These are phyloP conservation scores for Fusarium compactum DNA, from an alignment of 2,329 filamentous ascomycete species.

Conservation along the genomic window DNA sequence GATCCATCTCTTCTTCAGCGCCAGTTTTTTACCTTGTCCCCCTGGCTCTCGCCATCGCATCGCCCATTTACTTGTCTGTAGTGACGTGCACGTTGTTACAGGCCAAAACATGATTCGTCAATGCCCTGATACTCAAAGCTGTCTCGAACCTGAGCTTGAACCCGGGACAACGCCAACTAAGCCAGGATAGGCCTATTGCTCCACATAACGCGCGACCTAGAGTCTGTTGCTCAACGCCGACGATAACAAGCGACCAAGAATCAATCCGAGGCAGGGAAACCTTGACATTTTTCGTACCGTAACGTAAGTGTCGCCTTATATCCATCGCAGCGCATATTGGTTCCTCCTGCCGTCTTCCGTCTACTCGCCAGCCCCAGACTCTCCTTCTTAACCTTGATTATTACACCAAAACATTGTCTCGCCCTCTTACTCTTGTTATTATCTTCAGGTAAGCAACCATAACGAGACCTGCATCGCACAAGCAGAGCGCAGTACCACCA, in stretches of 20 bases:
- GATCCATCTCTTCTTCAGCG: constrained; percentile 6
- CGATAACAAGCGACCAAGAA: constrained; percentile 27
- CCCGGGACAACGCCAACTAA: constrained; percentile 17
- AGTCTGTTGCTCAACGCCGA: constrained; percentile 23
- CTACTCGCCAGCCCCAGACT: constrained; percentile 16
- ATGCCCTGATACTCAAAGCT: constrained; percentile 30
- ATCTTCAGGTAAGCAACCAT: constrained; percentile 39
- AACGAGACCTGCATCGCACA: constrained; percentile 6
- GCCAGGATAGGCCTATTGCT: constrained; percentile 20
- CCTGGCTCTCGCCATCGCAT: constrained; percentile 1
- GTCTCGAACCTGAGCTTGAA: constrained; percentile 28
- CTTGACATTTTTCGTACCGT: constrained; percentile 15
- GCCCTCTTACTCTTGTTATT: constrained; percentile 13
- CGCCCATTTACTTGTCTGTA: constrained; percentile 24
- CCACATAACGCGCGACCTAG: constrained; percentile 27
- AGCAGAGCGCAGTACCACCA: constrained; percentile 6
- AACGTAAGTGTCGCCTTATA: neutral
- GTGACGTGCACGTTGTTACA: constrained; percentile 40
- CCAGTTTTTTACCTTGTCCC: constrained; percentile 6
- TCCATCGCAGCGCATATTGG: neutral
- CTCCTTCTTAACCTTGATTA: constrained; percentile 20
- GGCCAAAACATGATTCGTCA: constrained; percentile 30
- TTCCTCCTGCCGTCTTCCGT: constrained; percentile 16
- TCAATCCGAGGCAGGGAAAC: constrained; percentile 25
- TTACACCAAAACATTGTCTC: constrained; percentile 24